phyloP scores from a whole-genome alignment of 2,329 filamentous ascomycete species.

The Aspergillus melleus region DNA sequence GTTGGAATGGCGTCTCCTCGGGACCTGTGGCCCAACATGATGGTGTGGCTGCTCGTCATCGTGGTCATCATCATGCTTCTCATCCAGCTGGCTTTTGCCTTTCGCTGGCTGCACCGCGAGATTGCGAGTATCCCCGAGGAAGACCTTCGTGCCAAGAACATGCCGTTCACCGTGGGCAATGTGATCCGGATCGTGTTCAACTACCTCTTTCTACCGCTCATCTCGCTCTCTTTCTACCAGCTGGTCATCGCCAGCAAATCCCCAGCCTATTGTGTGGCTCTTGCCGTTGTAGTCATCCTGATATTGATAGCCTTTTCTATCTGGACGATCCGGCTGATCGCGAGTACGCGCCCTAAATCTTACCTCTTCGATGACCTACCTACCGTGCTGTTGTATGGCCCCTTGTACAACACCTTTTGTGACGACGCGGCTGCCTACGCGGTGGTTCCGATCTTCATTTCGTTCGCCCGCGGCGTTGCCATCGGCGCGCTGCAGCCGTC shows the following conservation, averaged over 20 bases:
- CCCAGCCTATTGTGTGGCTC: conserved; percentile 67
- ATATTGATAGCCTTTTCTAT: conserved; percentile 70
- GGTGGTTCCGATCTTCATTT: conserved; percentile 80
- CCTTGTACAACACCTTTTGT: conserved; percentile 95
- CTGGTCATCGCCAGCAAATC: conserved; percentile 72
- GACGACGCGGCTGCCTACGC: conserved; percentile 91
- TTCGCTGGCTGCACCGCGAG: conserved; percentile 73
- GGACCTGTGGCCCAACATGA: conserved; percentile 94
- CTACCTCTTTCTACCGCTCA: conserved; percentile 84
- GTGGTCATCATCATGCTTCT: conserved; percentile 66
- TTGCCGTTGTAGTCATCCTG: conserved; percentile 74
- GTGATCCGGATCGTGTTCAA: conserved; percentile 85
- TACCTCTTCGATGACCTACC: conserved; percentile 91
- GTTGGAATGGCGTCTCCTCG: conserved; percentile 73
- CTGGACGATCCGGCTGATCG: conserved; percentile 81
- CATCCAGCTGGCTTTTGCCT: conserved; percentile 73
- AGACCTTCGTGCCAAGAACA: conserved; percentile 85
- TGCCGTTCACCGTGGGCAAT: conserved; percentile 80
- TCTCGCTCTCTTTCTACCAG: conserved; percentile 87
- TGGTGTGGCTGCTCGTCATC: conserved; percentile 82
- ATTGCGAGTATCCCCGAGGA: conserved; percentile 74
- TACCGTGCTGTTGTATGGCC: conserved; percentile 85
- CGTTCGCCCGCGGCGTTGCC: conserved; percentile 80
- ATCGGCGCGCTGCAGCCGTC: conserved; percentile 91
- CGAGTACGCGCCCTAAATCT: conserved; percentile 75